Percentiles rank a stretch among this genome's conserved stretches.
Conservation (phyloP, 768 basidiomycete species). For the Leccinum rimulosum region DNA sequence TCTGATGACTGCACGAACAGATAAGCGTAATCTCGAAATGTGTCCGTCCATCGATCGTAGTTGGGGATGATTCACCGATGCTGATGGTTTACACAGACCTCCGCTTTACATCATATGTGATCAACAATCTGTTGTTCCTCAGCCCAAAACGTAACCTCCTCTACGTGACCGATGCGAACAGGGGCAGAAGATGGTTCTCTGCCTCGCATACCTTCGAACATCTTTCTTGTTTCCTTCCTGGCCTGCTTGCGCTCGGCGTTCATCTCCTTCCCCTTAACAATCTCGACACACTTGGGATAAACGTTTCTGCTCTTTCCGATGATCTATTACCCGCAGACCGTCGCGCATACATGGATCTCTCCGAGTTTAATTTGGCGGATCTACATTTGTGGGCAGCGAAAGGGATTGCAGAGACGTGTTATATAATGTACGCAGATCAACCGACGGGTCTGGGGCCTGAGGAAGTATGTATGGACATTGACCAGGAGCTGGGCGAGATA, state of each 20-base stretch:
- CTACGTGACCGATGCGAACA: constrained; percentile 55
- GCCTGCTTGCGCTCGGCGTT: constrained; percentile 69
- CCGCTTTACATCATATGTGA: constrained; percentile 55
- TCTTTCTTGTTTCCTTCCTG: constrained; percentile 77
- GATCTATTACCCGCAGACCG: constrained; percentile 20
- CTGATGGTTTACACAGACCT: constrained; percentile 43
- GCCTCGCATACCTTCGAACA: constrained; percentile 61
- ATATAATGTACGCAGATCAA: constrained; percentile 69
- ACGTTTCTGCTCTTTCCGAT: constrained; percentile 35
- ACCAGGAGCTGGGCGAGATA: background rate
- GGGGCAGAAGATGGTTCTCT: constrained; percentile 19
- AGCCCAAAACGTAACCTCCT: constrained; percentile 31
- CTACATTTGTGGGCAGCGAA: constrained; percentile 73
- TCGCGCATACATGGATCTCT: constrained; percentile 36
- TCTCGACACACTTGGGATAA: constrained; percentile 46
- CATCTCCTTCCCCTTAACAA: constrained; percentile 58
- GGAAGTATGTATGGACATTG: constrained; percentile 8
- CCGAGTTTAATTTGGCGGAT: constrained; percentile 50
- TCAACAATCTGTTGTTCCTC: constrained; percentile 46
- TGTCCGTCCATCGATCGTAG: constrained; percentile 44
- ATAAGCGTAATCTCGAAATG: constrained; percentile 59
- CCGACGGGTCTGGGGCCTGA: constrained; percentile 69
- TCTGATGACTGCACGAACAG: constrained; percentile 60
- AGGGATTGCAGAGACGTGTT: constrained; percentile 72
- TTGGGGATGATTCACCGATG: background rate